Evolutionary conservation across 2,329 filamentous ascomycete genomes (phyloP).

Genomic region (Sclerotinia trifoliorum): DNA sequence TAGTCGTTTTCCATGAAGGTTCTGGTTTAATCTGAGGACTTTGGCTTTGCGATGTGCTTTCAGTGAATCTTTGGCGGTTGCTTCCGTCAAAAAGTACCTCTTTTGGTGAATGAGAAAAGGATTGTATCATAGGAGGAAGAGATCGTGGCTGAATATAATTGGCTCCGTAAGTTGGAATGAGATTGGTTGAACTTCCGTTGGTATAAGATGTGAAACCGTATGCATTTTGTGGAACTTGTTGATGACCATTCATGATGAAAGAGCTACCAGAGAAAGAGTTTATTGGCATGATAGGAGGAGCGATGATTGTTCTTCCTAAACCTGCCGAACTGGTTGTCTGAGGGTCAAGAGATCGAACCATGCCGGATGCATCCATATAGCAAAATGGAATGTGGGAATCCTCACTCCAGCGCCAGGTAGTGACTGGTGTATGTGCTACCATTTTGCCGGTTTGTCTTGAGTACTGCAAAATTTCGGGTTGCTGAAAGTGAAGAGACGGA

Average conservation of each 20-base stretch:
- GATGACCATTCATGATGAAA: slow-evolving; percentile 44
- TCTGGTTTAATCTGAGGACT: slow-evolving; percentile 44
- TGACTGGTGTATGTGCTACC: slow-evolving; percentile 47
- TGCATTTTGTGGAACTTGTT: slow-evolving; percentile 39
- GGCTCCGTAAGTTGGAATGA: slow-evolving; percentile 34
- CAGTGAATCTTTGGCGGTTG: slow-evolving; percentile 38
- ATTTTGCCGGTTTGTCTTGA: slow-evolving; percentile 44
- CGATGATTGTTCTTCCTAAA: slow-evolving; percentile 46
- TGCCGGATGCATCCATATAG: slow-evolving; percentile 47
- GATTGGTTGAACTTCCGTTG: slow-evolving; percentile 37
- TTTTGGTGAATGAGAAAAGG: slow-evolving; percentile 24
- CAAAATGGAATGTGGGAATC: slow-evolving; percentile 41
- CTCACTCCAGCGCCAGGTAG: slow-evolving; percentile 56
- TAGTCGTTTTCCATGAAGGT: slow-evolving; percentile 29
- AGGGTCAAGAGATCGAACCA: slow-evolving; percentile 51
- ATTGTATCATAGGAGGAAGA: slow-evolving; percentile 38
- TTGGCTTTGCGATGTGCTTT: slow-evolving; percentile 38
- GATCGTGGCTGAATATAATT: slow-evolving; percentile 38
- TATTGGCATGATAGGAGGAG: slow-evolving; percentile 48
- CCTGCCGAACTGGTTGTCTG: slow-evolving; percentile 42
- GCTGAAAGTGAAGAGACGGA: not conserved
- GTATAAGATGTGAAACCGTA: slow-evolving; percentile 45
- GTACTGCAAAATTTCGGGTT: slow-evolving; percentile 36
- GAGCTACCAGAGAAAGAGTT: slow-evolving; percentile 45
- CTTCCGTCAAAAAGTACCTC: slow-evolving; percentile 38